Conservation (phyloP, 2,329 filamentous ascomycete genomes). For the Fusarium burgessii region DNA sequence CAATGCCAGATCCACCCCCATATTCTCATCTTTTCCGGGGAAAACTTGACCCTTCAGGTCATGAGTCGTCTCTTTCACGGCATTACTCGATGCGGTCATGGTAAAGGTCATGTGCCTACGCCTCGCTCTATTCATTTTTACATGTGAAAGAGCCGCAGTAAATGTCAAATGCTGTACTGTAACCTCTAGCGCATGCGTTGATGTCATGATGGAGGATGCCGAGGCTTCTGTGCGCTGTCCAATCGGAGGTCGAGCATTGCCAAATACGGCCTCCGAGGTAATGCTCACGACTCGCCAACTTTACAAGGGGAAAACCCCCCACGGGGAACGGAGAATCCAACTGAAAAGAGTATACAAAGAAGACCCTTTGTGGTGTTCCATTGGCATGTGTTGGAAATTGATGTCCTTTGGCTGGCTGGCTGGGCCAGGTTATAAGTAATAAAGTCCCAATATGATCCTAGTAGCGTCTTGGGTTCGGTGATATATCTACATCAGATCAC, state of each 20-base stretch:
- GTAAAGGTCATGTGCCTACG: constrained; percentile 42
- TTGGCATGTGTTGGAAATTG: constrained; percentile 16
- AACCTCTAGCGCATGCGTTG: constrained; percentile 29
- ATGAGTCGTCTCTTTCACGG: constrained; percentile 33
- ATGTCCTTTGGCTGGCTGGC: background rate
- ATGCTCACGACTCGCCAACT: constrained; percentile 21
- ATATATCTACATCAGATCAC: constrained; percentile 1
- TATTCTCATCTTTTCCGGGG: constrained; percentile 19
- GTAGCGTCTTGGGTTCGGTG: background rate
- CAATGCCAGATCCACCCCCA: constrained; percentile 29
- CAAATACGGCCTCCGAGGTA: constrained; percentile 36
- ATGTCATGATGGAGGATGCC: constrained; percentile 47
- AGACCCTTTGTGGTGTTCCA: background rate
- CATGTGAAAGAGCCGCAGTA: constrained; percentile 40
- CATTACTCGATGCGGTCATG: constrained; percentile 38
- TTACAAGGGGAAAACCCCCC: constrained; percentile 3
- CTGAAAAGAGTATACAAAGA: constrained; percentile 33
- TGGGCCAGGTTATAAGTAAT: background rate
- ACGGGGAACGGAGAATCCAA: constrained; percentile 11
- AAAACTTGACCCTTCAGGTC: constrained; percentile 23
- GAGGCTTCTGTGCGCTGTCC: constrained; percentile 32
- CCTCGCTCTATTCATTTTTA: constrained; percentile 23
- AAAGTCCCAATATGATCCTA: background rate
- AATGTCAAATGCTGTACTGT: background rate
- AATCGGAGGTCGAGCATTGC: constrained; percentile 44